Conservation (phyloP, 2,329 filamentous ascomycete species). For the Monosporascus sp. region DNA sequence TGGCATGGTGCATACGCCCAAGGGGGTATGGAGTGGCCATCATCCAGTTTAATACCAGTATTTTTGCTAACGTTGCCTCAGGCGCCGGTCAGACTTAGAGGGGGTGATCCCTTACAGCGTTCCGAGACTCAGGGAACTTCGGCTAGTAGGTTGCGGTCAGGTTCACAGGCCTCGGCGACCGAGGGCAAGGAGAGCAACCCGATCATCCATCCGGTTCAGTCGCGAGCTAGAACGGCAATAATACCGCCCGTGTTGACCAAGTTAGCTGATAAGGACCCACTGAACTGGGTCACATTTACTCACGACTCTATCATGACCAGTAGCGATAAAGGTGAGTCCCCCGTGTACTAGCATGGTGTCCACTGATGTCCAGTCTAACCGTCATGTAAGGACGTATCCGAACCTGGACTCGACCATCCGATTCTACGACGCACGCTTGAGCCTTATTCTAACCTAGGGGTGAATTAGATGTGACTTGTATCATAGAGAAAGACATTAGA, state of each 20-base stretch:
- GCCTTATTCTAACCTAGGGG: neutral
- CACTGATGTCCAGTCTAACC: conserved; percentile 4
- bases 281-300: conserved; percentile 90
- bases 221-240: conserved; percentile 76
- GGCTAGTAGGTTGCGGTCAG: conserved; percentile 59
- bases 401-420: conserved; percentile 37
- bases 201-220: conserved; percentile 75
- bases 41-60: conserved; percentile 8
- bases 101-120: conserved; percentile 37
- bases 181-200: conserved; percentile 50
- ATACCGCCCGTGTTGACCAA: conserved; percentile 90
- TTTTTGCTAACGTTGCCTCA: conserved; percentile 1
- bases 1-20: conserved; percentile 89
- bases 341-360: neutral
- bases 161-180: conserved; percentile 57
- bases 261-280: conserved; percentile 75
- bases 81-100: neutral
- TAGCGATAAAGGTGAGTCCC: conserved; percentile 73
- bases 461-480: neutral
- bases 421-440: conserved; percentile 25
- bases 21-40: conserved; percentile 56
- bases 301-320: conserved; percentile 89
- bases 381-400: conserved; percentile 31
- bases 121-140: conserved; percentile 56
- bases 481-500: neutral